A percentile compares a stretch with the other conserved stretches of the same genome.
phyloP scores from a whole-genome alignment of 2,329 filamentous ascomycete species.

The Fusarium fracticaudum region DNA sequence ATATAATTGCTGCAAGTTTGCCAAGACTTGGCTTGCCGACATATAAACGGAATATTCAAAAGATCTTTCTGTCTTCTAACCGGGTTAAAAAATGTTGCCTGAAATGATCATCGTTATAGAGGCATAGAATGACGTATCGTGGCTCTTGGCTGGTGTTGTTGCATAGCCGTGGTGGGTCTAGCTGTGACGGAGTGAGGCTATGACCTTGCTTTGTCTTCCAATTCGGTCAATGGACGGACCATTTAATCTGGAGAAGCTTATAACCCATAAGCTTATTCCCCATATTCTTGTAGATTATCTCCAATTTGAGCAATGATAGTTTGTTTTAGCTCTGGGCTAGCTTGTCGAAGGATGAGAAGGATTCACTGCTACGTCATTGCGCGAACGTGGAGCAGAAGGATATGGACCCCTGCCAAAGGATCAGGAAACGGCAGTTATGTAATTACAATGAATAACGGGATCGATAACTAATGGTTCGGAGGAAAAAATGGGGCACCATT shows the following conservation, averaged over 20 bases:
- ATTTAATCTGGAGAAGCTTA: neutral
- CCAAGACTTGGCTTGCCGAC: neutral
- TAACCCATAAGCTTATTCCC: neutral
- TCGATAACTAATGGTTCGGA: too few species aligned
- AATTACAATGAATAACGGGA: too few species aligned
- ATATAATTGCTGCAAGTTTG: neutral
- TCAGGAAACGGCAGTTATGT: neutral
- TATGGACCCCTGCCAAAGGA: neutral
- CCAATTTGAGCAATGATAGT: neutral
- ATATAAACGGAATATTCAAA: neutral
- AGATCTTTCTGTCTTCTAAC: neutral
- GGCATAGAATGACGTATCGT: neutral
- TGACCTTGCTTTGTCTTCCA: neutral
- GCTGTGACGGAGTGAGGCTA: neutral
- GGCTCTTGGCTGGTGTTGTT: neutral
- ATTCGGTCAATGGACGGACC: too few species aligned
- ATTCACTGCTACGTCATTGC: neutral
- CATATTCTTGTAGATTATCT: neutral
- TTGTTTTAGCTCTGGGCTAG: neutral
- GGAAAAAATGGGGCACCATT: too few species aligned
- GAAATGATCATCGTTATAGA: neutral
- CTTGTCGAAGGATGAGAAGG: neutral
- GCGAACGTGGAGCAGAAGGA: neutral
- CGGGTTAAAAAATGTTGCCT: neutral
- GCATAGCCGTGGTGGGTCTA: neutral